phyloP scores from a whole-genome alignment of 164 flowering plant genomes.

The Magnolia kwangsiensis region DNA sequence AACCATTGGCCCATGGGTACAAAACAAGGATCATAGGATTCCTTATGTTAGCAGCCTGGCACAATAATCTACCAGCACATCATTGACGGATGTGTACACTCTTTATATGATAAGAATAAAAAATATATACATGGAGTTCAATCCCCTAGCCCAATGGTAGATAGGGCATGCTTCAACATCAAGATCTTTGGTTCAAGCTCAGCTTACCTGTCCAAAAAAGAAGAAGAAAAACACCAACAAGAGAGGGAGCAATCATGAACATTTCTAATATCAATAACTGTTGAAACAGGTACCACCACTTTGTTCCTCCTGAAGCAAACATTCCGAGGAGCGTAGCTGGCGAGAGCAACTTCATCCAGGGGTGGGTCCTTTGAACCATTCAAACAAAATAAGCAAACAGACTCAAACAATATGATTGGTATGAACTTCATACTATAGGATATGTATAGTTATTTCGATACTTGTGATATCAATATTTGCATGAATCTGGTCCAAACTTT shows the following conservation, averaged over 20 bases:
- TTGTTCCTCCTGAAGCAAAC: constrained; percentile 24
- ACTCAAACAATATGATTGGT: constrained; percentile 7
- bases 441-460: constrained; percentile 7
- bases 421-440: not conserved
- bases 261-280: not conserved
- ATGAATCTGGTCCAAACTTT: not conserved
- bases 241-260: not conserved
- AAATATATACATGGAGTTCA: too few species aligned
- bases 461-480: not conserved
- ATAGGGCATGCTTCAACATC: too few species aligned
- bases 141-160: too few species aligned
- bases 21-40: too few species aligned
- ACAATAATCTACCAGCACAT: too few species aligned
- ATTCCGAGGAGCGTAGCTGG: constrained; percentile 24
- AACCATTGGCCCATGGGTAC: too few species aligned
- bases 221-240: too few species aligned
- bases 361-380: constrained; percentile 31
- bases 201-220: too few species aligned
- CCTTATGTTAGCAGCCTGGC: too few species aligned
- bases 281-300: constrained; percentile 34
- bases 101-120: not conserved
- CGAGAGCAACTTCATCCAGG: constrained; percentile 33
- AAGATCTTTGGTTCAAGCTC: too few species aligned
- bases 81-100: too few species aligned
- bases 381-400: not conserved